phyloP scores from a whole-genome alignment of 257 asterid genomes.

The Nicotiana paniculata region DNA sequence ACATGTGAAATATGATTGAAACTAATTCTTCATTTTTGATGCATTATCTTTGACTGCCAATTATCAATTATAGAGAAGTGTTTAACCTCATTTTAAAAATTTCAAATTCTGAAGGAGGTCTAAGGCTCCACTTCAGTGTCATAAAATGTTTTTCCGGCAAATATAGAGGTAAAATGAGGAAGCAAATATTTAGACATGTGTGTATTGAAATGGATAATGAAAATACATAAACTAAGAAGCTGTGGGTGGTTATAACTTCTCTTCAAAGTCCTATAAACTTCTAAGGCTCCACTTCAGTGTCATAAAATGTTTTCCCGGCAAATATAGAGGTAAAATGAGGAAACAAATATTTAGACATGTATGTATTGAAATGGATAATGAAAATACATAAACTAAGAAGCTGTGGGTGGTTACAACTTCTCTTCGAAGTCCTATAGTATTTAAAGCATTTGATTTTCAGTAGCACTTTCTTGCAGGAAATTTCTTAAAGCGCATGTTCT shows the following conservation, averaged over 20 bases:
- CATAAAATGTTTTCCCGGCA: no score
- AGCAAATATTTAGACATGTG: neutral
- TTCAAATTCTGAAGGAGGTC: neutral
- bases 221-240: neutral
- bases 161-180: no score
- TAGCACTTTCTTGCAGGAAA: neutral
- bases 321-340: no score
- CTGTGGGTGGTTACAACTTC: neutral
- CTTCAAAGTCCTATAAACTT: no score
- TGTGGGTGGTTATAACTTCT: neutral
- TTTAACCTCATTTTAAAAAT: neutral
- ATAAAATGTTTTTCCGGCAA: no score
- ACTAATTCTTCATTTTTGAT: neutral
- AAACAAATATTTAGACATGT: neutral
- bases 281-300: neutral
- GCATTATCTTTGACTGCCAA: neutral
- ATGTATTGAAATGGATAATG: neutral
- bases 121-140: neutral
- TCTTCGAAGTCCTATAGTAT: neutral
- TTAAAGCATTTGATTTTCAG: neutral
- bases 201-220: neutral
- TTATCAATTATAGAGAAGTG: neutral
- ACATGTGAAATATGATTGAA: neutral
- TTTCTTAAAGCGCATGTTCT: neutral
- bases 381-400: neutral